These are phyloP conservation scores for Aurinia saxatilis DNA, from an alignment of 345 rosid species.

Conservation along the genomic window DNA sequence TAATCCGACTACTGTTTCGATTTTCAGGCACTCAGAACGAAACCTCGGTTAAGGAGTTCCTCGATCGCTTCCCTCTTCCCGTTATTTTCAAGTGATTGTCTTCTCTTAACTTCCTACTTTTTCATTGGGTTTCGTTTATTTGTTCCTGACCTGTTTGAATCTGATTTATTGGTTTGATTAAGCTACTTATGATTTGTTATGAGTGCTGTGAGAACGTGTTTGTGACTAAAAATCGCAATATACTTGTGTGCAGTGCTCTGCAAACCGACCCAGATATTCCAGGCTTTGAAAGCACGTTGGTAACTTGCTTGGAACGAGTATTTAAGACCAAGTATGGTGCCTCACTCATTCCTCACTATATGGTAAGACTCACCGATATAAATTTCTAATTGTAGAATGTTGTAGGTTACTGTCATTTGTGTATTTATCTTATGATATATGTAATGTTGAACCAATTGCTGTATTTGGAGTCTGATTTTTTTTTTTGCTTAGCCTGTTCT, in stretches of 20 bases:
- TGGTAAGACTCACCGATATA: slow-evolving; percentile 39
- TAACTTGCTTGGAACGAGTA: slow-evolving; percentile 63
- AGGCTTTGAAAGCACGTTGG: slow-evolving; percentile 46
- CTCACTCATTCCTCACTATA: slow-evolving; percentile 61
- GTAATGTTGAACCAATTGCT: not conserved
- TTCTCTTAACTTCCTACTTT: not conserved
- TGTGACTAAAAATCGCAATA: not conserved
- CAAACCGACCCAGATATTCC: slow-evolving; percentile 52
- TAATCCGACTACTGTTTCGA: not conserved
- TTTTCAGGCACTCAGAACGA: slow-evolving; percentile 59
- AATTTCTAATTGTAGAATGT: not conserved
- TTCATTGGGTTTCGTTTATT: not conserved
- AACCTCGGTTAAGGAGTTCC: slow-evolving; percentile 56
- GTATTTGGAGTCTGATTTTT: slow-evolving; percentile 4
- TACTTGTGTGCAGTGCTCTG: slow-evolving; percentile 46
- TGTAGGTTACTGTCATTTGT: not conserved
- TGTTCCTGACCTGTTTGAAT: not conserved
- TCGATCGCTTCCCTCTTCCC: slow-evolving; percentile 75
- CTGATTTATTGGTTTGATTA: not conserved
- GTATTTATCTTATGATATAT: not conserved
- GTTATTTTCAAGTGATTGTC: slow-evolving; percentile 49
- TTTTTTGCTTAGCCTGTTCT: slow-evolving; percentile 50
- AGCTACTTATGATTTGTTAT: not conserved
- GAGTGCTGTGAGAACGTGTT: too few species aligned
- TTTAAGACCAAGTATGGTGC: slow-evolving; percentile 71